These are phyloP conservation scores for Daucus carota DNA, from an alignment of 129 eudicot genomes.

Conservation along the genomic window DH1_v3.0 NC_030387.2:32243501-32244000, in stretches of 20 bases:
- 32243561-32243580: background rate
- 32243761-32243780: constrained; percentile 77
- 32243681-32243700: background rate
- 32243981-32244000: constrained; percentile 92
- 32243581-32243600: background rate
- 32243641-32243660: background rate
- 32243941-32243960: background rate
- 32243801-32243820: constrained; percentile 85
- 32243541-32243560: background rate
- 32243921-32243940: background rate
- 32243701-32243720: background rate
- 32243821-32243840: constrained; percentile 66
- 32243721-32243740: constrained; percentile 46
- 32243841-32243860: constrained; percentile 10
- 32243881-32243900: background rate
- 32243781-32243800: constrained; percentile 91
- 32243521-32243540: too few relatives aligned
- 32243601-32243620: background rate
- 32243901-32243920: background rate
- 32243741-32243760: constrained; percentile 96
- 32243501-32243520: background rate
- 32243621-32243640: background rate
- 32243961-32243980: constrained; percentile 12
- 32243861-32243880: background rate
- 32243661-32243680: background rate